Conservation (phyloP, 2,329 filamentous ascomycete species). For the Pestalotiopsis fici region DNA sequence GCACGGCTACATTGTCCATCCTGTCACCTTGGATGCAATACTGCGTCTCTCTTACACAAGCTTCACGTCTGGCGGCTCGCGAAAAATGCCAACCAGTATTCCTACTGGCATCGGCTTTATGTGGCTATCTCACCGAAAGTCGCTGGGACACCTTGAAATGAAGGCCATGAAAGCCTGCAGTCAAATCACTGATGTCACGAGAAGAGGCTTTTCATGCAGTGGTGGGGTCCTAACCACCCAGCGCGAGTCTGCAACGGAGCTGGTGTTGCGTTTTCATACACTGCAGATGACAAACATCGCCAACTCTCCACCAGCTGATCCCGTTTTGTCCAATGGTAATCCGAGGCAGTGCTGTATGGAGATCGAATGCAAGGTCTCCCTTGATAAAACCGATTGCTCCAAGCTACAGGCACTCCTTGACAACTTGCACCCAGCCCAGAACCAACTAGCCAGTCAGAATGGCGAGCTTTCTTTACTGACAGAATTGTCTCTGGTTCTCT, state of each 20-base stretch:
- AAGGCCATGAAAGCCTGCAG: not conserved
- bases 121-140: not conserved
- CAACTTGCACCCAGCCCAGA: not conserved
- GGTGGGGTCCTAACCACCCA: not conserved
- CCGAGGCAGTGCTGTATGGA: not conserved
- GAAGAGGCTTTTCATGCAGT: not conserved
- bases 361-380: not conserved
- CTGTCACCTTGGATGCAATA: conserved; percentile 16
- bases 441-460: not conserved
- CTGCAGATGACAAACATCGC: not conserved
- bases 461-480: too few relatives aligned
- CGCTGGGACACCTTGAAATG: not conserved
- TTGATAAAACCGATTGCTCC: not conserved
- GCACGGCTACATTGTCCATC: conserved; percentile 16
- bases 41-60: conserved; percentile 10
- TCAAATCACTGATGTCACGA: not conserved
- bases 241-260: not conserved
- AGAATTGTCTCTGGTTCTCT: too few relatives aligned
- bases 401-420: not conserved
- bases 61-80: not conserved
- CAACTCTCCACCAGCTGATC: not conserved
- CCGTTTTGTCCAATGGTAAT: not conserved
- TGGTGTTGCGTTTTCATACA: not conserved
- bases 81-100: not conserved
- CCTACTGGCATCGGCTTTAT: not conserved